Base-by-base conservation (phyloP, 352 stramenopile genomes). In the Globisporangium nodosum region DNA sequence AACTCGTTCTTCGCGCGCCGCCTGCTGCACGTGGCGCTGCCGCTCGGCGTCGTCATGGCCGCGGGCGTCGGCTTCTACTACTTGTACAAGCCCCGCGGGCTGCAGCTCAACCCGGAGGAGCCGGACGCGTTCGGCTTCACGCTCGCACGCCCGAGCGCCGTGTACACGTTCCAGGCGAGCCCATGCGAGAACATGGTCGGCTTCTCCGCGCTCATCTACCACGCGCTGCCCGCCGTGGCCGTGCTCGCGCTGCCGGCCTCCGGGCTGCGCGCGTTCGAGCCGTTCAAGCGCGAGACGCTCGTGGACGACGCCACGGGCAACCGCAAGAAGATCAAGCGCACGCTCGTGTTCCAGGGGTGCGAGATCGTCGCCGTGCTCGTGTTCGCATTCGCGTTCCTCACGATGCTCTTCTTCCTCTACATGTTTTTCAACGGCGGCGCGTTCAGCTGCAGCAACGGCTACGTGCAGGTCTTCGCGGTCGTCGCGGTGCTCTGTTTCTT, bases 1-100 rank as follows among this genome's bases (percentile, higher is more conserved):
- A 94, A 92, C 61, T 87, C 81, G 42, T 94, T 91, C 65, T 94
- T 94, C 47, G 83, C 85, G 4, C 66, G 69, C 24, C 76, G 82
- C 0, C 43, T 94, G 43, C 35, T 93, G 46, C 69, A 67, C 37
- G 69, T 78, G 2, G 76, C 81, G 11, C 1, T 74, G 16, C 58
- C 67, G 24, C 50, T 92, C 15, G 60, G 71, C 0, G 50, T 62
- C 11, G 63, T 85, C 16, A 65, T 91, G 62, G 58, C 70, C 5
- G 48, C 68, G 0, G 82, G 81, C 3, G 50, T 90, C 16, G 65
- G 64, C 2, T 73, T 91, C 40, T 94, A 93, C 65, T 93, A 90
- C 65, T 69, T 75, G 21, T 92, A 89, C 69, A 64, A 76, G 16
- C 76, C 81, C 0, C 20, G 65, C 0, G 63, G 55, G 48, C 58